Conservation (phyloP, 176 grass and related monocot genomes). For the Neostapfia colusana region DNA sequence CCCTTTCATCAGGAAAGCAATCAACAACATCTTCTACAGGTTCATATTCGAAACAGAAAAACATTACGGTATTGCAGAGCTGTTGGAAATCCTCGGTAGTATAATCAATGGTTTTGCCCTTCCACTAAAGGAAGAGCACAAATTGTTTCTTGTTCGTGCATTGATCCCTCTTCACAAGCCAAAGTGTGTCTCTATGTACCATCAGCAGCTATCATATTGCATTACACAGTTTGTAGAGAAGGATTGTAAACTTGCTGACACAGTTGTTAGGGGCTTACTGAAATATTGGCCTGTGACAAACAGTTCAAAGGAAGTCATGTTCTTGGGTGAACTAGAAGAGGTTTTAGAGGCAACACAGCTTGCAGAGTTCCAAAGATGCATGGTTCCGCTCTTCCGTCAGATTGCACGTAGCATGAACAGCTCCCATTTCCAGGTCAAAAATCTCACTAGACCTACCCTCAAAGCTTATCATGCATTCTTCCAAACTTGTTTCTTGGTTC, state of each 20-base stretch:
- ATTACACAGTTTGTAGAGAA: slow-evolving; percentile 97
- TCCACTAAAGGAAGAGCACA: slow-evolving; percentile 96
- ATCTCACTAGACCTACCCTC: slow-evolving; percentile 7
- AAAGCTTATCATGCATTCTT: slow-evolving; percentile 37
- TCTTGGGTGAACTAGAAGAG: slow-evolving; percentile 95
- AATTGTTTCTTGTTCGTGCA: slow-evolving; percentile 86
- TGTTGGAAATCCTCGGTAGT: slow-evolving; percentile 91
- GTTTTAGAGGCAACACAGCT: slow-evolving; percentile 87
- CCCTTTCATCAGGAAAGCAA: slow-evolving; percentile 92
- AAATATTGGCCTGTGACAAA: slow-evolving; percentile 99
- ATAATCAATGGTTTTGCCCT: slow-evolving; percentile 98
- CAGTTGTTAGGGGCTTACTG: slow-evolving; percentile 85
- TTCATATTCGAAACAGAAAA: slow-evolving; percentile 98
- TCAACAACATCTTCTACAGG: slow-evolving; percentile 97
- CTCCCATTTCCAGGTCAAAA: slow-evolving; percentile 90
- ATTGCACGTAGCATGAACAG: slow-evolving; percentile 85
- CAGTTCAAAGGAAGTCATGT: slow-evolving; percentile 99
- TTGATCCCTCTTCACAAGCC: slow-evolving; percentile 96
- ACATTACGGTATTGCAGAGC: slow-evolving; percentile 85
- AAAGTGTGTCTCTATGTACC: slow-evolving; percentile 84
- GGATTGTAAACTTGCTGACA: slow-evolving; percentile 93
- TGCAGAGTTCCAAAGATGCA: slow-evolving; percentile 91
- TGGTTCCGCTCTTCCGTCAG: slow-evolving; percentile 75
- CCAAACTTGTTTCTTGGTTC: slow-evolving; percentile 26
- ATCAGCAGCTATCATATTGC: slow-evolving; percentile 91